phyloP scores from a whole-genome alignment of 805 yeast genomes.

The Spathaspora hagerdaliae region DNA sequence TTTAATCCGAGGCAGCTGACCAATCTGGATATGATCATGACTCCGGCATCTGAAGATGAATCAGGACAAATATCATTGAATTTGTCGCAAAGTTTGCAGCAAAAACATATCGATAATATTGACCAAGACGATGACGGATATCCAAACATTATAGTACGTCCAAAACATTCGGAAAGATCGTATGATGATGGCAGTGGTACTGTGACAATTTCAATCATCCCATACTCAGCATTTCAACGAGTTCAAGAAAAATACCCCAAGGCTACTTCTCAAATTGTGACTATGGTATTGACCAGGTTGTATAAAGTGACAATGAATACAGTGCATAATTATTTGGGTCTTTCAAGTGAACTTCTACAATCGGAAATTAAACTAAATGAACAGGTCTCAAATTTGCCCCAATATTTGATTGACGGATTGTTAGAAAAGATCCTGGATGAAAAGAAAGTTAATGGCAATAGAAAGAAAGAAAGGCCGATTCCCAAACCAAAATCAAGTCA shows the following conservation, averaged over 20 bases:
- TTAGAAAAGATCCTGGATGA: conserved; percentile 27
- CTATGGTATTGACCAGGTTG: conserved; percentile 81
- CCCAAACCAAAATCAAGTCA: background rate
- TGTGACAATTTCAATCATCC: conserved; percentile 85
- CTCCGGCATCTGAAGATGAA: conserved; percentile 2
- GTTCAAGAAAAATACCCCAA: conserved; percentile 75
- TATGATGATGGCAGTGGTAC: conserved; percentile 1
- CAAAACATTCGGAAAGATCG: conserved; percentile 4
- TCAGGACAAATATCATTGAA: background rate
- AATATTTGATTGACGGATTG: conserved; percentile 57
- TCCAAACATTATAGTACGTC: conserved; percentile 4
- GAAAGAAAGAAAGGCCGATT: background rate
- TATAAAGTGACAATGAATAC: conserved; percentile 91
- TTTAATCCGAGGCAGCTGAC: conserved; percentile 32
- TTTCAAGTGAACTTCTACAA: conserved; percentile 75
- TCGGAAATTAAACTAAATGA: conserved; percentile 68
- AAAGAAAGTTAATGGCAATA: too few relatives aligned
- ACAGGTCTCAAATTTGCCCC: conserved; percentile 46
- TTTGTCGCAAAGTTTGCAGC: background rate
- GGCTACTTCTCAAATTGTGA: conserved; percentile 90
- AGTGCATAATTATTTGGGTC: conserved; percentile 79
- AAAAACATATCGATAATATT: background rate
- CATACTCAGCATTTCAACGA: conserved; percentile 73
- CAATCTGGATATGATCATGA: background rate
- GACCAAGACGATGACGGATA: background rate